Evolutionary conservation across 2,329 filamentous ascomycete species (phyloP), one percentile per base, ranked within the genome.

Genomic region (Fusarium sp.): DNA sequence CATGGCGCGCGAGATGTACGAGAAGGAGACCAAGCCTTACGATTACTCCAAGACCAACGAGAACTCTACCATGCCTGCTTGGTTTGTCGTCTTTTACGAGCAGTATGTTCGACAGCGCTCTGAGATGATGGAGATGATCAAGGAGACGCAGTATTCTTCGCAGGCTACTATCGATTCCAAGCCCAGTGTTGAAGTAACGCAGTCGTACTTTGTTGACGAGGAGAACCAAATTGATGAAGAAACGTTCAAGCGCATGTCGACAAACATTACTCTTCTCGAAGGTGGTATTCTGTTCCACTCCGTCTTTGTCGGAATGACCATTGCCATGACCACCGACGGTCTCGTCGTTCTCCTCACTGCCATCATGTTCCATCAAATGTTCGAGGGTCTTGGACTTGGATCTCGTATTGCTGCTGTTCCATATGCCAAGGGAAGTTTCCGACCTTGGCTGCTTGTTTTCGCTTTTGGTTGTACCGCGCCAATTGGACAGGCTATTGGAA

Each of bases 271-370:
- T 7, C 85, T 94, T 4, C 85, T 94, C 7, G 92, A 94, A 78
- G 90, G 91, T 60, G 92, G 92, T 65, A 94, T 94, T 69, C 83
- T 94, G 13, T 94, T 94, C 77, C 92, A 94, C 80, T 92, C 89
- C 65, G 86, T 94, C 63, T 93, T 93, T 77, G 91, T 93, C 60
- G 90, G 90, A 61, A 91, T 92, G 84, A 91, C 91, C 0, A 81
- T 93, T 27, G 91, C 88, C 27, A 90, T 93, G 69, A 90, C 90
- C 22, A 87, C 87, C 3, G 88, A 91, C 2, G 87, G 89, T 6
- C 92, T 92, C 77, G 79, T 90, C 59, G 83, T 92, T 27, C 84
- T 93, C 6, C 83, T 92, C 10, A 81, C 92, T 49, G 91, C 91
- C 65, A 92, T 93, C 61, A 81, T 90, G 32, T 92, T 93, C 82